These are phyloP conservation scores for Chamaecyparis obtusa DNA, from an alignment of 75 land plant species.

Conservation along the genomic window DNA sequence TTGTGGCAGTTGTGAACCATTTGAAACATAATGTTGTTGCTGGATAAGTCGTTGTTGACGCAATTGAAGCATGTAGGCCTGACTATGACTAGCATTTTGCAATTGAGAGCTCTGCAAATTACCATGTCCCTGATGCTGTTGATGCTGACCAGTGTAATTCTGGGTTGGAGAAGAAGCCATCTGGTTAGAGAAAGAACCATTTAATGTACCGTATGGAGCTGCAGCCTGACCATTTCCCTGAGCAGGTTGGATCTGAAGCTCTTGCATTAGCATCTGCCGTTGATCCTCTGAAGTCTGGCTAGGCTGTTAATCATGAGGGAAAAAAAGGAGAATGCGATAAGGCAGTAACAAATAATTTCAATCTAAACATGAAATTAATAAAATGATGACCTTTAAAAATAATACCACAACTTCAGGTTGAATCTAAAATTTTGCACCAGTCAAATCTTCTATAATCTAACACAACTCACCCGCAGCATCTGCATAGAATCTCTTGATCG, in stretches of 20 bases:
- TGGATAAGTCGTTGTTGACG: slow-evolving; percentile 29
- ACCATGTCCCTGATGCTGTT: slow-evolving; percentile 40
- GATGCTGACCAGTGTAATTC: slow-evolving; percentile 50
- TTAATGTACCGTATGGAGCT: slow-evolving; percentile 39
- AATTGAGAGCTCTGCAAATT: slow-evolving; percentile 49
- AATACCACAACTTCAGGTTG: slow-evolving; percentile 7
- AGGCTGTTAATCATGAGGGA: slow-evolving; percentile 27
- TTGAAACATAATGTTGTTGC: slow-evolving; percentile 39
- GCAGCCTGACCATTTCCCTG: slow-evolving; percentile 58
- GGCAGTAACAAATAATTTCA: background rate
- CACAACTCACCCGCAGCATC: slow-evolving; percentile 48
- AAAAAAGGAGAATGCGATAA: background rate
- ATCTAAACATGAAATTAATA: background rate
- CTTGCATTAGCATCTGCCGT: slow-evolving; percentile 52
- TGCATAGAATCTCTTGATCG: slow-evolving; percentile 56
- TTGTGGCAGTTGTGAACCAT: slow-evolving; percentile 30
- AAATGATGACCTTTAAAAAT: background rate
- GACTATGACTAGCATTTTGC: slow-evolving; percentile 38
- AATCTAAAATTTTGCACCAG: background rate
- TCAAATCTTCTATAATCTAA: background rate
- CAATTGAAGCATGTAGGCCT: slow-evolving; percentile 36
- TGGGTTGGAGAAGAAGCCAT: slow-evolving; percentile 53
- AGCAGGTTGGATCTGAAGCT: slow-evolving; percentile 52
- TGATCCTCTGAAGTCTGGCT: slow-evolving; percentile 50
- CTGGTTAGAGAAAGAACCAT: slow-evolving; percentile 43